A percentile compares a stretch with the other conserved stretches of the same genome.
Evolutionary conservation across 345 rosid genomes (phyloP).

Genomic region (Populus nigra): DNA sequence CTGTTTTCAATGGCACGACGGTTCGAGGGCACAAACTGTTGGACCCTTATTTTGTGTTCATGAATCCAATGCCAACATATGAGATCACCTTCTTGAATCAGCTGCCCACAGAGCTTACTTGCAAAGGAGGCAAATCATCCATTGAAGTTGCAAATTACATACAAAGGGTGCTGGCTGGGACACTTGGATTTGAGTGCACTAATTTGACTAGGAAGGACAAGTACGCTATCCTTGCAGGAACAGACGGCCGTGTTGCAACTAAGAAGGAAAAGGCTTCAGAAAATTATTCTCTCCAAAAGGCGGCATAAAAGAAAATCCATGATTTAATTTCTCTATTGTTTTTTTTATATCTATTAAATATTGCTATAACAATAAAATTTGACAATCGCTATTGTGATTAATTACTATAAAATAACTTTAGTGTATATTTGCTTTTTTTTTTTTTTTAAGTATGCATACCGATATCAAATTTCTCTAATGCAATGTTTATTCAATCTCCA

Average conservation of each 20-base stretch:
- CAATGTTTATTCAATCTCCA: neutral
- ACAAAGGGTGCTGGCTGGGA: slow-evolving; percentile 81
- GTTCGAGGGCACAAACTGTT: slow-evolving; percentile 72
- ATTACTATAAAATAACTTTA: neutral
- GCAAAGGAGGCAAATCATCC: slow-evolving; percentile 75
- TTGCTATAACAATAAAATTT: neutral
- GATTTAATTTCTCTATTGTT: neutral
- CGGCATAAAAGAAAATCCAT: neutral
- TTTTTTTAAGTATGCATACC: neutral
- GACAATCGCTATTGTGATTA: neutral
- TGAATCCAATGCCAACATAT: slow-evolving; percentile 84
- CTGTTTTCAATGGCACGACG: slow-evolving; percentile 78
- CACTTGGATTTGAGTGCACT: slow-evolving; percentile 88
- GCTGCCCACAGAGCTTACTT: slow-evolving; percentile 72
- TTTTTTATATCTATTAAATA: neutral
- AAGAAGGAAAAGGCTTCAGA: slow-evolving; percentile 36
- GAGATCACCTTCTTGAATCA: slow-evolving; percentile 91
- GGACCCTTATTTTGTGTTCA: slow-evolving; percentile 89
- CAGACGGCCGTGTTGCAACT: slow-evolving; percentile 66
- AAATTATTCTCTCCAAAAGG: neutral
- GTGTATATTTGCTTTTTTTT: neutral
- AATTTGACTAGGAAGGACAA: slow-evolving; percentile 88
- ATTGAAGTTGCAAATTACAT: slow-evolving; percentile 90
- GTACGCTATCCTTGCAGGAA: slow-evolving; percentile 84
- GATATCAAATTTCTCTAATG: neutral